Evolutionary conservation across 768 basidiomycete genomes (phyloP).

Genomic region (Nidularia sp.): DNA sequence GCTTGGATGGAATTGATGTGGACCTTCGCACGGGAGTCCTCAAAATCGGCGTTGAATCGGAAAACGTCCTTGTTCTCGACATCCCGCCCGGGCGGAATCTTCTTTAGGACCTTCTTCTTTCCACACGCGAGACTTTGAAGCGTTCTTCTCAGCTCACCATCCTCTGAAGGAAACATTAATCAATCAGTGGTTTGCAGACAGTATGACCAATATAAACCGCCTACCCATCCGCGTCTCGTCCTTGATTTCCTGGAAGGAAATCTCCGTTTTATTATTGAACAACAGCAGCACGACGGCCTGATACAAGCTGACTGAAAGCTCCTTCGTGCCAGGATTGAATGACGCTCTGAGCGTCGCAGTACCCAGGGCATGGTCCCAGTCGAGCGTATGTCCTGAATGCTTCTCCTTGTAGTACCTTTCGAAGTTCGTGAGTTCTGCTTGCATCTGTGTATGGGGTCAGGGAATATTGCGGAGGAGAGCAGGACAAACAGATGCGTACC

Average conservation of each 20-base stretch:
- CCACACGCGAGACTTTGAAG: slow-evolving; percentile 92
- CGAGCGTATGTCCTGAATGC: slow-evolving; percentile 71
- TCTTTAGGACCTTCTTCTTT: slow-evolving; percentile 83
- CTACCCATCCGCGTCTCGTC: slow-evolving; percentile 69
- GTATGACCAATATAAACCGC: slow-evolving; percentile 16
- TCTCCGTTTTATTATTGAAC: slow-evolving; percentile 68
- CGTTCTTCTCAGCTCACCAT: slow-evolving; percentile 71
- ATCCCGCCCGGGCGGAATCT: slow-evolving; percentile 74
- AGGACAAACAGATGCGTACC: slow-evolving; percentile 29
- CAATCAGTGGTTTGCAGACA: neutral
- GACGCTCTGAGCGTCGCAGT: slow-evolving; percentile 71
- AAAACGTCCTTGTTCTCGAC: slow-evolving; percentile 77
- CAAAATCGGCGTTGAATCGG: slow-evolving; percentile 78
- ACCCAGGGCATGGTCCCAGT: slow-evolving; percentile 86
- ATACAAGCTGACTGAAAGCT: slow-evolving; percentile 86
- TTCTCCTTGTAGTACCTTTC: slow-evolving; percentile 70
- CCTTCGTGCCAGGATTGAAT: slow-evolving; percentile 72
- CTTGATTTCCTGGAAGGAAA: slow-evolving; percentile 66
- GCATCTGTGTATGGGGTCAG: slow-evolving; percentile 50
- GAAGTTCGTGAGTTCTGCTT: slow-evolving; percentile 61
- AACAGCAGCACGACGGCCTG: slow-evolving; percentile 84
- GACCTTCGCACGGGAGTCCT: slow-evolving; percentile 71
- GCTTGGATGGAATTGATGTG: slow-evolving; percentile 96
- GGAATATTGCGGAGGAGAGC: slow-evolving; percentile 4
- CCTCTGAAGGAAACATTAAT: slow-evolving; percentile 39